These are phyloP conservation scores for Isatis lusitanica DNA, from an alignment of 441 rosid species.

Conservation along the genomic window DNA sequence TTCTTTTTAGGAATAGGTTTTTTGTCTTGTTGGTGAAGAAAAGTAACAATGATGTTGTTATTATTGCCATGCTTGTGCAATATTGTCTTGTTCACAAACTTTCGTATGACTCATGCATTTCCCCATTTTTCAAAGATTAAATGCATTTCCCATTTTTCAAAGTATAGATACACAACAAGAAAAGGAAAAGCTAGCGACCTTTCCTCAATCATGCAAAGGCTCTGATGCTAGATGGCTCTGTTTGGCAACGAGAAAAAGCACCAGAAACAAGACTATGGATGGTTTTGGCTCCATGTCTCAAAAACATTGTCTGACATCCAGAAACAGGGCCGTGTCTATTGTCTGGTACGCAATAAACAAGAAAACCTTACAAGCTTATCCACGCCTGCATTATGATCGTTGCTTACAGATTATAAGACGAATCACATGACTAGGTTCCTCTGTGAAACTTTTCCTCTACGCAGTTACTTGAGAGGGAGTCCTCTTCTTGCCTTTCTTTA, in stretches of 20 bases:
- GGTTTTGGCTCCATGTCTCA: not conserved
- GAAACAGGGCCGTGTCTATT: not conserved
- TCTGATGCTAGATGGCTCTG: not conserved
- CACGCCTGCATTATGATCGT: slow-evolving; percentile 28
- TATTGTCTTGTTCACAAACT: not conserved
- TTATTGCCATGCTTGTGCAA: not conserved
- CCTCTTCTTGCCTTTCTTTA: slow-evolving; percentile 57
- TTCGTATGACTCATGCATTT: not conserved
- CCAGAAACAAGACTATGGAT: slow-evolving; percentile 1
- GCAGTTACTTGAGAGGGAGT: slow-evolving; percentile 31
- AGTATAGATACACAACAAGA: not conserved
- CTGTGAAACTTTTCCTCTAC: slow-evolving; percentile 16
- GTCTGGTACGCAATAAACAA: slow-evolving; percentile 16
- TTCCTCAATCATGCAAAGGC: not conserved
- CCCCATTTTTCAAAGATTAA: not conserved
- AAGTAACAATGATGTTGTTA: slow-evolving; percentile 17
- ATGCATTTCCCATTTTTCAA: not conserved
- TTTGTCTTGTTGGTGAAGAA: slow-evolving; percentile 17
- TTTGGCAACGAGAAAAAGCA: not conserved
- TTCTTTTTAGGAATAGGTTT: slow-evolving; percentile 7
- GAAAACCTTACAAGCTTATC: slow-evolving; percentile 17
- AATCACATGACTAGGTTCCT: not conserved
- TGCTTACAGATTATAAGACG: slow-evolving; percentile 14
- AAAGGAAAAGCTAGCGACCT: not conserved
- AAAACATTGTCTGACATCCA: not conserved